Percentiles rank a stretch among this genome's conserved stretches.
phyloP scores from a whole-genome alignment of 306 rosid genomes.

The Vigna radiata region DNA sequence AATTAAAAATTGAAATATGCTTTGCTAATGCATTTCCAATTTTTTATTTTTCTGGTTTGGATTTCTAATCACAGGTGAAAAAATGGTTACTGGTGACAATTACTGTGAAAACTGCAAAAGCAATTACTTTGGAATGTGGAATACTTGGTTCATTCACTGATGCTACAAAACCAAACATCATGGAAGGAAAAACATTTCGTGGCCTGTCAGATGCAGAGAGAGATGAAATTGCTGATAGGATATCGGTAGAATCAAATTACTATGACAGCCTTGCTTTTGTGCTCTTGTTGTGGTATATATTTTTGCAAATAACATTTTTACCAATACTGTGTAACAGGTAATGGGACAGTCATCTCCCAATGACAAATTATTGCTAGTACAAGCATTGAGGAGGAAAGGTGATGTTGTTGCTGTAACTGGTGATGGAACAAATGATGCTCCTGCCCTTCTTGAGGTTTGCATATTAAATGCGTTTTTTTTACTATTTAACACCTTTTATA shows the following conservation, averaged over 20 bases:
- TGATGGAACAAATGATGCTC: constrained; percentile 97
- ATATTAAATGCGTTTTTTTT: not conserved
- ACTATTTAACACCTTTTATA: no score
- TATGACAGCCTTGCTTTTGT: constrained; percentile 60
- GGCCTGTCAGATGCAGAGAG: constrained; percentile 63
- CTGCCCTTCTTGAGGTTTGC: constrained; percentile 92
- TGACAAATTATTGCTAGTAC: constrained; percentile 91
- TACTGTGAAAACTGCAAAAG: constrained; percentile 89
- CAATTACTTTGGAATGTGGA: constrained; percentile 95
- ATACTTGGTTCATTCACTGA: constrained; percentile 67
- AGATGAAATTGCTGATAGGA: constrained; percentile 65
- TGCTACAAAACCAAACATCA: constrained; percentile 72
- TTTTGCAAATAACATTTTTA: constrained; percentile 8
- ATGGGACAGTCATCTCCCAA: constrained; percentile 97
- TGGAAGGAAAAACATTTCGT: constrained; percentile 89
- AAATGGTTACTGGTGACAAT: constrained; percentile 99
- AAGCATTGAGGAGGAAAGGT: constrained; percentile 81
- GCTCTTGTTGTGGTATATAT: constrained; percentile 42
- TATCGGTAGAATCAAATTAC: constrained; percentile 63
- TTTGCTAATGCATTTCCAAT: constrained; percentile 2
- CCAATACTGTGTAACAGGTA: constrained; percentile 59
- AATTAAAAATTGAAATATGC: constrained; percentile 2
- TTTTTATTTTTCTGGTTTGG: not conserved
- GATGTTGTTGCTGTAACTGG: constrained; percentile 97
- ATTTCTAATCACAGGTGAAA: constrained; percentile 66